Base-by-base conservation (phyloP, 78 protist genomes). In the Polysphondylium violaceum region DNA sequence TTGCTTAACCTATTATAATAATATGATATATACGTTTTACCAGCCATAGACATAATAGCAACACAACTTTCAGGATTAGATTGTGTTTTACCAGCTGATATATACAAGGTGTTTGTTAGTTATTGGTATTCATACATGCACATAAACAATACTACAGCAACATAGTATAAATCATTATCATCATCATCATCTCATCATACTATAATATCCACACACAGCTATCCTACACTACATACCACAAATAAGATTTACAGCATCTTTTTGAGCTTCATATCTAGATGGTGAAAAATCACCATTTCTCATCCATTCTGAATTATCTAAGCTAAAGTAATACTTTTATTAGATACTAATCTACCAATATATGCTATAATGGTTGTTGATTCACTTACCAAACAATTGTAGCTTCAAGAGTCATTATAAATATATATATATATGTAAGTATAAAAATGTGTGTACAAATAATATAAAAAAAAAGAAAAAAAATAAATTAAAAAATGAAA, bases 301-400 rank as follows among this genome's bases (percentile, higher is more conserved):
- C 97, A 97, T 95, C 83, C 87, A 97, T 69, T 97, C 98, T n/a
- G 96, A 88, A 76, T 87, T 94, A 74, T 97, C 98, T 2, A 97
- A 23, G 58, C 97, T 76, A 2, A 59, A 2, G 2, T 41, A 41
- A 67, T 6, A 74, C 21, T 25, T 25, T 47, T 6, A 31, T 29
- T 47, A 41, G 12, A 5, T n/a, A 74, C 21, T 16, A 50, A 1
- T 17, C 3, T 33, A 36, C 31, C 27, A 27, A 40, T 38, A 36
- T 44, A 40, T 0, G 25, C 12, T 56, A 53, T 25, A 33, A 25
- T 8, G 17, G 4, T 53, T 3, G 21, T 43, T 38, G 9, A 31
- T 8, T 55, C 19, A 50, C 74, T 0, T 77, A 88, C 94, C 94
- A 88, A 50, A 88, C 83, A 44, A 88, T 88, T 14, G 94, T 76